These are phyloP conservation scores for Astrothelium macrocarpum DNA, from an alignment of 495 filamentous ascomycete species.

Conservation along the genomic window DNA sequence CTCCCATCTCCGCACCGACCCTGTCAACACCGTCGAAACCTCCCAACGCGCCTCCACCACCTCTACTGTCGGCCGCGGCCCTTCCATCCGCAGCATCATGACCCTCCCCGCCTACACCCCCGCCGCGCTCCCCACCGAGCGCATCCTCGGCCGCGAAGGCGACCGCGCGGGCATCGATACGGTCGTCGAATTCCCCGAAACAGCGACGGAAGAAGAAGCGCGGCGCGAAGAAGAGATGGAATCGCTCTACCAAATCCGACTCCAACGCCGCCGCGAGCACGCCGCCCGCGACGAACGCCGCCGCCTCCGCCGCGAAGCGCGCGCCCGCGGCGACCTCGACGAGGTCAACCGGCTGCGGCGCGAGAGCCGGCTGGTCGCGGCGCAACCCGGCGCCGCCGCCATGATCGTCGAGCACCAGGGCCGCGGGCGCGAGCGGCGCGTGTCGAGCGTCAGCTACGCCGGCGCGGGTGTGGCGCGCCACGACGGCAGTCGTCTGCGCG, in stretches of 20 bases:
- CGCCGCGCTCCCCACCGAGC: slow-evolving; percentile 63
- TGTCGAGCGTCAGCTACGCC: slow-evolving; percentile 78
- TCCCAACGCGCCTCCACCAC: slow-evolving; percentile 2
- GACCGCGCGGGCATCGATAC: slow-evolving; percentile 82
- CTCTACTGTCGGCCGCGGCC: slow-evolving; percentile 62
- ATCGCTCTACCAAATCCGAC: slow-evolving; percentile 77
- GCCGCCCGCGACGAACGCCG: slow-evolving; percentile 68
- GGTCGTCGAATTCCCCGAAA: slow-evolving; percentile 77
- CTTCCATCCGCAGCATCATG: slow-evolving; percentile 82
- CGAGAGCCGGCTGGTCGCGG: slow-evolving; percentile 31
- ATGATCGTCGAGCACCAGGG: slow-evolving; percentile 59
- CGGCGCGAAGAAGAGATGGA: slow-evolving; percentile 91
- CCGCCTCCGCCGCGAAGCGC: slow-evolving; percentile 55
- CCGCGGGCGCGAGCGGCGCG: slow-evolving; percentile 56
- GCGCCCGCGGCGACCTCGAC: slow-evolving; percentile 53
- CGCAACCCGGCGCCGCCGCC: slow-evolving; percentile 13
- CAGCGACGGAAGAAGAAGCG: slow-evolving; percentile 60
- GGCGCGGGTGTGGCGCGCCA: slow-evolving; percentile 78
- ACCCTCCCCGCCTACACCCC: slow-evolving; percentile 75
- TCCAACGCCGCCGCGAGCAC: slow-evolving; percentile 63
- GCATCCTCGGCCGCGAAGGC: slow-evolving; percentile 81
- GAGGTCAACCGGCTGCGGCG: slow-evolving; percentile 51
- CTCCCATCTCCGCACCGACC: not conserved
- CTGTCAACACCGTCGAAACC: slow-evolving; percentile 2
- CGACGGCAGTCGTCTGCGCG: slow-evolving; percentile 78